Conservation (phyloP, 2,329 filamentous ascomycete species). For the Fusarium sulawesiense region DNA sequence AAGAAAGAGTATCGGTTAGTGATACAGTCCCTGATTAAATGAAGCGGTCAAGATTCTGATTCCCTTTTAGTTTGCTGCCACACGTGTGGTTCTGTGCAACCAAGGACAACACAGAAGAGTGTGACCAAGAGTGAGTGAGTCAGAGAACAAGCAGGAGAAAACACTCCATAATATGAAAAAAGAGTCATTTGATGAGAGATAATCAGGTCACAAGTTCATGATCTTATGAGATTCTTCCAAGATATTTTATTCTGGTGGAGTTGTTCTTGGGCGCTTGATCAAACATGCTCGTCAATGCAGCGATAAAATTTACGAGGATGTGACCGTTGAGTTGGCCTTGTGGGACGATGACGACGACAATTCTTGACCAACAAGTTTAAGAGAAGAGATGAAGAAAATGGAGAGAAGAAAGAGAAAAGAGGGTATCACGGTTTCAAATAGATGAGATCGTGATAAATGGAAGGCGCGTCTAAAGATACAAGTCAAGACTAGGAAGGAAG, state of each 20-base stretch:
- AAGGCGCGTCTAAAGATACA: conserved; percentile 15
- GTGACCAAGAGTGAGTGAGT: not conserved
- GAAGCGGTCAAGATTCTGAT: conserved; percentile 9
- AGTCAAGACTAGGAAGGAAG: not conserved
- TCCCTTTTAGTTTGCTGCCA: conserved; percentile 24
- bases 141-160: not conserved
- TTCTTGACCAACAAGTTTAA: not conserved
- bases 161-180: not conserved
- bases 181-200: not conserved
- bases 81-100: conserved; percentile 23
- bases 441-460: not conserved
- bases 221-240: not conserved
- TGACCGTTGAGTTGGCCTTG: conserved; percentile 27
- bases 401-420: conserved; percentile 7
- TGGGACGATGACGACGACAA: conserved; percentile 31
- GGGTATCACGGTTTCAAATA: conserved; percentile 21
- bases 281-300: conserved; percentile 36
- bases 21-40: conserved; percentile 10
- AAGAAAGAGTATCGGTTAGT: conserved; percentile 3
- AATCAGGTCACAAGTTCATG: not conserved
- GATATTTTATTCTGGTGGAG: conserved; percentile 21
- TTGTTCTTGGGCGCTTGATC: conserved; percentile 30
- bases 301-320: conserved; percentile 1
- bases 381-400: not conserved
- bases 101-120: conserved; percentile 2